Conservation (phyloP, 768 basidiomycete species). For the Tremella mesenterica region DNA sequence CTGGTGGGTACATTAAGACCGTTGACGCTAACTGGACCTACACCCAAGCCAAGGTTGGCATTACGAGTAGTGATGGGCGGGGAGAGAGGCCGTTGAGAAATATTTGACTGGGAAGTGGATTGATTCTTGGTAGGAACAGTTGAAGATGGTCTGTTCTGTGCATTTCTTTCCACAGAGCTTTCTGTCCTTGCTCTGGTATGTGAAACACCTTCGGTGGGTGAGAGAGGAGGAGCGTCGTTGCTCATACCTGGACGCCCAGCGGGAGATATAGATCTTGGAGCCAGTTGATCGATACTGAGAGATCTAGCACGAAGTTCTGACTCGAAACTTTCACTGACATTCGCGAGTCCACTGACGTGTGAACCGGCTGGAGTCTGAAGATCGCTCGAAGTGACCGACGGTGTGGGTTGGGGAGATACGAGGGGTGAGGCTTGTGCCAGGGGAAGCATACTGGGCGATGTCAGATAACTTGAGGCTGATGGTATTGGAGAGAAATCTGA, state of each 20-base stretch:
- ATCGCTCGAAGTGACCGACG: conserved; percentile 16
- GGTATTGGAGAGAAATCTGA: conserved; percentile 9
- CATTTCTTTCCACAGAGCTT: conserved; percentile 6
- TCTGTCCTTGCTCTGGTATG: neutral
- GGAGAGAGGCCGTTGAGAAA: conserved; percentile 6
- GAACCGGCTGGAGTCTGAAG: conserved; percentile 8
- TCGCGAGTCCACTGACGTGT: neutral
- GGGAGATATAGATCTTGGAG: neutral
- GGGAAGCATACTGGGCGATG: conserved; percentile 13
- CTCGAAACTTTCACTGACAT: conserved; percentile 9
- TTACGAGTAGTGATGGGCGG: neutral
- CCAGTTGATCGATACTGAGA: neutral
- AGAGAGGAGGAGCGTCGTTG: conserved; percentile 11
- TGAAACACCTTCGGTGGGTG: conserved; percentile 11
- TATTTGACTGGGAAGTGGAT: conserved; percentile 2
- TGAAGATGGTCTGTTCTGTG: conserved; percentile 2
- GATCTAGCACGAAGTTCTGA: neutral
- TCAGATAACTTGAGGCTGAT: conserved; percentile 1
- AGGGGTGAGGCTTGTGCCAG: conserved; percentile 20
- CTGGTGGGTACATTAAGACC: conserved; percentile 43
- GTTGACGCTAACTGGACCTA: conserved; percentile 21
- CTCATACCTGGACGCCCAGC: neutral
- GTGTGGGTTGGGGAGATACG: conserved; percentile 20
- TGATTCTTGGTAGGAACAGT: neutral
- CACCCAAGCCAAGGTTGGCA: conserved; percentile 34